Conservation (phyloP, 1,284 basidiomycete genomes). For the Bondarzewia mesenterica region DNA sequence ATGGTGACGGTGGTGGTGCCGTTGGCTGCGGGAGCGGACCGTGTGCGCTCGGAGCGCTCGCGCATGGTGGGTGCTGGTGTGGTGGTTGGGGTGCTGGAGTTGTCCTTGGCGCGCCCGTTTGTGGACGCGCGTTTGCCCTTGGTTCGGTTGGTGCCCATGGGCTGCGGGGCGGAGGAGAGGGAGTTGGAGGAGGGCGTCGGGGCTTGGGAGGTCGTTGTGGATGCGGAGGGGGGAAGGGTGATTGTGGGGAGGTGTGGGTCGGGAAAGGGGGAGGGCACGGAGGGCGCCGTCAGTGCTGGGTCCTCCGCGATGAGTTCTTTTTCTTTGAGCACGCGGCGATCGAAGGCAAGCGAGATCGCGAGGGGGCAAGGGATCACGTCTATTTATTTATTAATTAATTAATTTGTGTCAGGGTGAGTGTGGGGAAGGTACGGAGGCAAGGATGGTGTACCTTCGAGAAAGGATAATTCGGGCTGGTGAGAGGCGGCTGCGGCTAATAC, state of each 20-base stretch:
- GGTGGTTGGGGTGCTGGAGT: too few species aligned
- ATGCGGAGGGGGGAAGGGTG: conserved; percentile 4
- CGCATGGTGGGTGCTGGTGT: too few species aligned
- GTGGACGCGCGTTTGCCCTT: not conserved
- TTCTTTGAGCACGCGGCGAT: conserved; percentile 46
- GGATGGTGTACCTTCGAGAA: conserved; percentile 46
- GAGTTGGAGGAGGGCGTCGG: conserved; percentile 3
- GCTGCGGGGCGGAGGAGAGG: not conserved
- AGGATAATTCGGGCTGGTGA: conserved; percentile 55
- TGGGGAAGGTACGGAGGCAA: not conserved
- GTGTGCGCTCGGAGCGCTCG: not conserved
- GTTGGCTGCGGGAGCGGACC: not conserved
- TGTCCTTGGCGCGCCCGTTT: conserved; percentile 1
- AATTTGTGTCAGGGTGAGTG: not conserved
- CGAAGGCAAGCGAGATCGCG: conserved; percentile 48
- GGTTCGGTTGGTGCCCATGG: not conserved
- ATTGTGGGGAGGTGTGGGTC: conserved; percentile 7
- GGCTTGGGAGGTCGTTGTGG: conserved; percentile 5
- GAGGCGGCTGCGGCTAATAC: conserved; percentile 41
- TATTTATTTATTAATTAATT: conserved; percentile 18
- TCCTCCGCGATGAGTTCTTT: conserved; percentile 50
- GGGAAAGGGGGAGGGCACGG: conserved; percentile 9
- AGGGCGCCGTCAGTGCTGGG: conserved; percentile 30
- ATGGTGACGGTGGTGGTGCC: not conserved
- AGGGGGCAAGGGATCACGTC: conserved; percentile 63